A percentile compares a stretch with the other conserved stretches of the same genome.
phyloP scores from a whole-genome alignment of 2,329 filamentous ascomycete genomes.

The Apiospora aurea region DNA sequence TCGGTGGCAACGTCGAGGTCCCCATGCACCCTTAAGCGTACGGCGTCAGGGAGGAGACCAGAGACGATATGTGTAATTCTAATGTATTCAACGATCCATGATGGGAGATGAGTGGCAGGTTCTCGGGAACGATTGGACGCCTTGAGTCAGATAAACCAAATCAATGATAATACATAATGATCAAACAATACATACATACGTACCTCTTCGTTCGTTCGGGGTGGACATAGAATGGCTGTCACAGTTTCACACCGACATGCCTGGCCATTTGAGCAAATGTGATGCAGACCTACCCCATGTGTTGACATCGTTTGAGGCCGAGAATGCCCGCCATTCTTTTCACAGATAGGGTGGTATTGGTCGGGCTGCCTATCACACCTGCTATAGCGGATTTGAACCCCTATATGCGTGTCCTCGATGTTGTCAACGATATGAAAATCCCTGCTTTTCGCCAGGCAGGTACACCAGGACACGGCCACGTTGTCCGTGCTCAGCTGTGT shows the following conservation, averaged over 20 bases:
- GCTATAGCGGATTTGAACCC: background rate
- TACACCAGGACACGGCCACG: slow-evolving; percentile 44
- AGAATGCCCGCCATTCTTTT: no score
- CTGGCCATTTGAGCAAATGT: background rate
- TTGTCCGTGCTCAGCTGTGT: slow-evolving; percentile 46
- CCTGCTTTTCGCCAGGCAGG: slow-evolving; percentile 28
- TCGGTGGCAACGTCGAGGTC: background rate
- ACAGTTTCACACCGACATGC: background rate
- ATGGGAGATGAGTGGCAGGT: slow-evolving; percentile 41
- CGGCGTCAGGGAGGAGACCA: background rate
- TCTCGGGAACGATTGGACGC: slow-evolving; percentile 52
- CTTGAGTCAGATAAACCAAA: background rate
- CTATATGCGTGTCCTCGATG: slow-evolving; percentile 32
- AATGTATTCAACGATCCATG: background rate
- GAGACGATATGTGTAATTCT: background rate
- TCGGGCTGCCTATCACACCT: background rate
- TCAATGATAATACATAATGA: background rate
- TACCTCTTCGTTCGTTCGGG: background rate
- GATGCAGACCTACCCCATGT: background rate
- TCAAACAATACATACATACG: background rate
- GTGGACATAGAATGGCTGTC: background rate
- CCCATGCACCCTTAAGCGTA: background rate
- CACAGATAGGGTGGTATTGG: background rate
- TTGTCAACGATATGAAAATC: slow-evolving; percentile 28
- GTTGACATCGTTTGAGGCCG: background rate